Percentiles rank a stretch among this genome's conserved stretches.
phyloP scores from a whole-genome alignment of 202 grass and related monocot species.

The Musa balbisiana region DNA sequence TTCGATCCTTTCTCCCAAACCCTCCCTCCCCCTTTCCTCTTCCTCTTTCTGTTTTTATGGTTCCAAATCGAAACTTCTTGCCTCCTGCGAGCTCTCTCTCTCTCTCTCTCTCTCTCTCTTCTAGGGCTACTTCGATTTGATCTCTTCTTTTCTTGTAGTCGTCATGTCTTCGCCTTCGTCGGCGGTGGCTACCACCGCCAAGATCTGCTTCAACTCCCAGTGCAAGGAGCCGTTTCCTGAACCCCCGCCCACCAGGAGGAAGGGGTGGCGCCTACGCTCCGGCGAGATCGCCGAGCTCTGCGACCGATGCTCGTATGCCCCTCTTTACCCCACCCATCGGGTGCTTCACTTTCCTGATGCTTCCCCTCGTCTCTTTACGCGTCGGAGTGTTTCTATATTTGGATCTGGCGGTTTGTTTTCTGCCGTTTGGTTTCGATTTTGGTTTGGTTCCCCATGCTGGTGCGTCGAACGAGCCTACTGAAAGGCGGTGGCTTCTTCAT shows the following conservation, averaged over 20 bases:
- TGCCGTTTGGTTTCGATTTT: background rate
- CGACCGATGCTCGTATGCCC: slow-evolving; percentile 78
- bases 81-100: background rate
- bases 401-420: slow-evolving; percentile 2
- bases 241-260: slow-evolving; percentile 27
- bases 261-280: slow-evolving; percentile 65
- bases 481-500: background rate
- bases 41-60: background rate
- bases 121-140: slow-evolving; percentile 6
- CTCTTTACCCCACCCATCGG: background rate
- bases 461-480: background rate
- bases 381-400: background rate
- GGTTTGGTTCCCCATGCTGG: background rate
- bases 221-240: slow-evolving; percentile 86
- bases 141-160: background rate
- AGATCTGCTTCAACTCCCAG: slow-evolving; percentile 78
- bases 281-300: slow-evolving; percentile 70
- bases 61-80: background rate
- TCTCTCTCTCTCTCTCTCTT: slow-evolving; percentile 1
- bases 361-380: background rate
- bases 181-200: slow-evolving; percentile 26
- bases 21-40: background rate
- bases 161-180: background rate
- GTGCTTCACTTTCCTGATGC: background rate
- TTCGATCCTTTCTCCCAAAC: background rate